These are phyloP conservation scores for Epichloe sp. DNA, from an alignment of 2,329 filamentous ascomycete genomes.

Conservation along the genomic window DNA sequence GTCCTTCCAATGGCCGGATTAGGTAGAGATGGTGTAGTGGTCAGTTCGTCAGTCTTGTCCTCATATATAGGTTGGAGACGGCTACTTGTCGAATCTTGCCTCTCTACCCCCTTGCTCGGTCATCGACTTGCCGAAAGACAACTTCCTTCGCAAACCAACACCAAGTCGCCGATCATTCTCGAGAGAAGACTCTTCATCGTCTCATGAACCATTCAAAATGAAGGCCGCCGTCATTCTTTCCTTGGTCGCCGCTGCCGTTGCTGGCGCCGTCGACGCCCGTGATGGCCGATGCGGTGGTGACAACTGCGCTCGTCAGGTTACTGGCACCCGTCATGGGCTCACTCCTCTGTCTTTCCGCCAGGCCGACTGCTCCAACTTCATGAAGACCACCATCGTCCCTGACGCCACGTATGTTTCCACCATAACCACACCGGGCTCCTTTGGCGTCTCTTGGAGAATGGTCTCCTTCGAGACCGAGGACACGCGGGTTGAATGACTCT, in stretches of 20 bases:
- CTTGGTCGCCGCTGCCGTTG: conserved; percentile 23
- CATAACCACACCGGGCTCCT: neutral
- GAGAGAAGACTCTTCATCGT: neutral
- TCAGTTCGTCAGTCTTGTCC: neutral
- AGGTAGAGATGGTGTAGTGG: neutral
- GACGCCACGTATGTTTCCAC: conserved; percentile 23
- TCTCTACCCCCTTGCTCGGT: neutral
- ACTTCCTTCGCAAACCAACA: neutral
- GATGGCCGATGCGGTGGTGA: conserved; percentile 23
- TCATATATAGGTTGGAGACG: neutral
- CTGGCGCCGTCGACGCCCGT: conserved; percentile 22
- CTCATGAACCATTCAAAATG: conserved; percentile 20
- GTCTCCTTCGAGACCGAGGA: neutral
- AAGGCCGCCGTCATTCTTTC: conserved; percentile 27
- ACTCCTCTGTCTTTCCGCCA: conserved; percentile 21
- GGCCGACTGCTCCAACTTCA: conserved; percentile 28
- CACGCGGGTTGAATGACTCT: neutral
- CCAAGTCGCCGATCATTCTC: conserved; percentile 1
- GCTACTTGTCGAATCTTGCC: neutral
- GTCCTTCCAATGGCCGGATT: too few relatives aligned
- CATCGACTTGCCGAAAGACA: conserved; percentile 1
- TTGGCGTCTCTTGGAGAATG: neutral
- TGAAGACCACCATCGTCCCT: conserved; percentile 26
- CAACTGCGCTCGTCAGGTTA: conserved; percentile 34
- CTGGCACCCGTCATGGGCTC: conserved; percentile 27